phyloP scores from a whole-genome alignment of 2,329 filamentous ascomycete species.

The Penicillium sp. region DNA sequence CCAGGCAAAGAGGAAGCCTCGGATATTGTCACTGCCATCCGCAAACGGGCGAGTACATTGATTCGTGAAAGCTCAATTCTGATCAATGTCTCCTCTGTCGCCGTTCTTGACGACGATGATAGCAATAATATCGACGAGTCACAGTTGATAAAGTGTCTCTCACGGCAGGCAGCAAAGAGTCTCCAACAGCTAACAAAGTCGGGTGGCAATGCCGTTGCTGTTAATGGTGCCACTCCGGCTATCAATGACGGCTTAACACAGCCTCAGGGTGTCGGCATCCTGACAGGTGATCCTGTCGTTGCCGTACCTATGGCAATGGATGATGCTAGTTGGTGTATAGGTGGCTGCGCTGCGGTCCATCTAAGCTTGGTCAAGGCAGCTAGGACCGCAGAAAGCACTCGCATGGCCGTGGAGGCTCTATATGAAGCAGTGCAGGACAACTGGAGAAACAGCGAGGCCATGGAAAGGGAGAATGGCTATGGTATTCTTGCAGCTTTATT shows the following conservation, averaged over 20 bases:
- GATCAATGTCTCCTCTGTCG: constrained; percentile 77
- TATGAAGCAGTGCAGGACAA: constrained; percentile 84
- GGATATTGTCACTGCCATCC: constrained; percentile 85
- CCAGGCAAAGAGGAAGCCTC: constrained; percentile 87
- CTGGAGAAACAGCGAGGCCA: constrained; percentile 97
- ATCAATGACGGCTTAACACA: constrained; percentile 86
- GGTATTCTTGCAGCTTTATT: constrained; percentile 81
- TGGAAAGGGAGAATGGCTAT: constrained; percentile 95
- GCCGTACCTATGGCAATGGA: constrained; percentile 81
- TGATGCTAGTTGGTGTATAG: constrained; percentile 86
- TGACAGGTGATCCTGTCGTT: constrained; percentile 81
- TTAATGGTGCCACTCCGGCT: constrained; percentile 84
- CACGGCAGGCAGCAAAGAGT: constrained; percentile 66
- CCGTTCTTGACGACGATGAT: constrained; percentile 78
- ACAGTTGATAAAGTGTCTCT: constrained; percentile 73
- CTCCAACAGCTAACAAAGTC: constrained; percentile 69
- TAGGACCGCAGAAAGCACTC: constrained; percentile 65
- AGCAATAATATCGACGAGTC: constrained; percentile 70
- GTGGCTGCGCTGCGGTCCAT: constrained; percentile 83
- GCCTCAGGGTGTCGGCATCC: constrained; percentile 74
- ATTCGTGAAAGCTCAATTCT: constrained; percentile 79
- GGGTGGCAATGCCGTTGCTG: constrained; percentile 73
- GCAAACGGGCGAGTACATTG: constrained; percentile 77
- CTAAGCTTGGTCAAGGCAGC: constrained; percentile 82
- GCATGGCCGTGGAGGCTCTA: constrained; percentile 77